Base-by-base conservation (phyloP, 345 rosid genomes). In the Lepidium africanum region DNA sequence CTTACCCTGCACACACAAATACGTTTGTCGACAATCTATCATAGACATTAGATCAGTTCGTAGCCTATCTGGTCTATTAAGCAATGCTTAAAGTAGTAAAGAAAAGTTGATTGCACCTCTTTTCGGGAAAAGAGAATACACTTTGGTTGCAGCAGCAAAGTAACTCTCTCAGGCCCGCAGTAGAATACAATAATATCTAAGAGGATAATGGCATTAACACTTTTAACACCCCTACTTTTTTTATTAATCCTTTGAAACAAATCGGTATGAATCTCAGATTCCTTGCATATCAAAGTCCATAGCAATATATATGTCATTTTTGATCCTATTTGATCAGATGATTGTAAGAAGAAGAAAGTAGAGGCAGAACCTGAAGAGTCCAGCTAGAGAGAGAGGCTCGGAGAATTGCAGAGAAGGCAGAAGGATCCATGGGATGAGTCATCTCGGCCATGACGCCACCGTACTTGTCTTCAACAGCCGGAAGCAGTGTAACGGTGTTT, bases 391-490 rank as follows among this genome's bases (percentile, higher is more conserved):
- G 70, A 30, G 92, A 88, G 41, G 87, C 76, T 67, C 75, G 76
- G 32, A 93, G 95, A 76, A 78, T 49, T 0, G 82, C 55, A 7
- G 84, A 75, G 83, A 93, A 90, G 63, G 70, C 54, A 40, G 52
- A 61, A 21, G 85, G 70, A 46, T 87, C 85, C 83, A 88, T 80
- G 35, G 84, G 83, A 37, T 81, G 82, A 10, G 48, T 82, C 74
- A 93, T 59, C 50, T 87, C 90, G 14, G 85, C 79, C 32, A 83
- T 65, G 9, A 90, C 92, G 23, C 98, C 98, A 42, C 86, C 96
- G 75, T 86, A 83, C 13, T 78, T 84, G 78, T 93, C 97, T 50
- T 87, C 62, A 25, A 76, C 40, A 12, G 76, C 81, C 55, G 76
- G 23, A 16, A 88, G 84, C 41, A 82, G 37, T 19, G 68, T 75